These are phyloP conservation scores for Backusella tarrabulga DNA, from an alignment of 192 early-diverging fungal species.

Conservation along the genomic window DNA sequence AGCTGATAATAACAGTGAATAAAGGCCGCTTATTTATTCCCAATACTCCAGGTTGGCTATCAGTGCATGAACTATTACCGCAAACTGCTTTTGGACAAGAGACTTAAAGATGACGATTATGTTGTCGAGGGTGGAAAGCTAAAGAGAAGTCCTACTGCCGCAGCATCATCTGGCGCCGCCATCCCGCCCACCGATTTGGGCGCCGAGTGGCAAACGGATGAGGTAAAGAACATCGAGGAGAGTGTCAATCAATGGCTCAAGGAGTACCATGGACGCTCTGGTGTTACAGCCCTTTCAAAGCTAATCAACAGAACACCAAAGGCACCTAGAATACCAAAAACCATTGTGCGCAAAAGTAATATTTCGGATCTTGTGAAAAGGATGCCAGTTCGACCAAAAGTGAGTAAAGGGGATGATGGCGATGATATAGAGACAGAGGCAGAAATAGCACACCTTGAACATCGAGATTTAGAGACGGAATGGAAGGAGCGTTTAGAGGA, in stretches of 20 bases:
- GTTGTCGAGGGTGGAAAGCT: constrained; percentile 47
- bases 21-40: too few relatives aligned
- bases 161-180: constrained; percentile 12
- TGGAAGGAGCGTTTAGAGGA: constrained; percentile 23
- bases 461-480: constrained; percentile 18
- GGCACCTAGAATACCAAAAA: constrained; percentile 15
- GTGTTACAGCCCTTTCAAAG: background rate
- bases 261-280: constrained; percentile 40
- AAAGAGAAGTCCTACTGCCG: constrained; percentile 33
- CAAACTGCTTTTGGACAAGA: constrained; percentile 42
- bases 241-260: constrained; percentile 51
- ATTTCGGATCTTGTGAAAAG: constrained; percentile 8
- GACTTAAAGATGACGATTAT: constrained; percentile 49
- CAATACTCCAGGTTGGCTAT: constrained; percentile 43
- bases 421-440: constrained; percentile 11
- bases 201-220: constrained; percentile 43
- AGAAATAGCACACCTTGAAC: constrained; percentile 14
- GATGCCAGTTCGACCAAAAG: background rate
- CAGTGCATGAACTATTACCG: constrained; percentile 60
- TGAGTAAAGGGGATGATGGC: background rate
- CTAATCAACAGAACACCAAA: background rate
- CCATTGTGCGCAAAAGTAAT: background rate
- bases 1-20: too few relatives aligned
- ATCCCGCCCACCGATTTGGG: constrained; percentile 35
- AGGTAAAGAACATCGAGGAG: constrained; percentile 47